Evolutionary conservation across 176 grass and related monocot species (phyloP).

Genomic region (Otatea glauca): DNA sequence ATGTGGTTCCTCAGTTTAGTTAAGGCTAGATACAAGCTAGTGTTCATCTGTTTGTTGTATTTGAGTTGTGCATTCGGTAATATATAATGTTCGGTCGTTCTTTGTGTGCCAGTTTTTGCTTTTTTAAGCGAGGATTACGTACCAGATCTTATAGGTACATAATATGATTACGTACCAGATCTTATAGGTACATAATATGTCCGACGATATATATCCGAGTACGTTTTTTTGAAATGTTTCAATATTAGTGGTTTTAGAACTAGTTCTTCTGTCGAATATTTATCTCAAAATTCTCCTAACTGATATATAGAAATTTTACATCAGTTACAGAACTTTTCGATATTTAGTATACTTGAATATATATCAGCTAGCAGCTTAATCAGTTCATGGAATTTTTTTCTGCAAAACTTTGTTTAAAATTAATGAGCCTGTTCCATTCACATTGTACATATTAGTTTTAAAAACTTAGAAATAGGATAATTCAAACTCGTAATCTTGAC

Average conservation of each 20-base stretch:
- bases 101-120: too few species aligned
- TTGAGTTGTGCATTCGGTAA: too few species aligned
- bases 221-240: background rate
- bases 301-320: background rate
- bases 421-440: background rate
- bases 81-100: background rate
- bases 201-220: background rate
- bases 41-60: background rate
- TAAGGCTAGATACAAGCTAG: background rate
- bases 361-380: background rate
- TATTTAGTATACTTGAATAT: background rate
- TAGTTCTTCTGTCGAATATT: background rate
- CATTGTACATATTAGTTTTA: background rate
- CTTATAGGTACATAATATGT: too few species aligned
- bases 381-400: background rate
- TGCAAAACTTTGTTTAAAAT: background rate
- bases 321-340: background rate
- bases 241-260: background rate
- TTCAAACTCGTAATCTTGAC: too few species aligned
- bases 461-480: too few species aligned
- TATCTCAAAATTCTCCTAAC: background rate
- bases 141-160: too few species aligned
- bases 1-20: background rate
- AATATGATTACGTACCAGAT: background rate
- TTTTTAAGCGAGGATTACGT: background rate